Evolutionary conservation across 2,329 filamentous ascomycete genomes (phyloP), one percentile per base, ranked within the genome.

Genomic region (Bretziella fagacearum): DNA sequence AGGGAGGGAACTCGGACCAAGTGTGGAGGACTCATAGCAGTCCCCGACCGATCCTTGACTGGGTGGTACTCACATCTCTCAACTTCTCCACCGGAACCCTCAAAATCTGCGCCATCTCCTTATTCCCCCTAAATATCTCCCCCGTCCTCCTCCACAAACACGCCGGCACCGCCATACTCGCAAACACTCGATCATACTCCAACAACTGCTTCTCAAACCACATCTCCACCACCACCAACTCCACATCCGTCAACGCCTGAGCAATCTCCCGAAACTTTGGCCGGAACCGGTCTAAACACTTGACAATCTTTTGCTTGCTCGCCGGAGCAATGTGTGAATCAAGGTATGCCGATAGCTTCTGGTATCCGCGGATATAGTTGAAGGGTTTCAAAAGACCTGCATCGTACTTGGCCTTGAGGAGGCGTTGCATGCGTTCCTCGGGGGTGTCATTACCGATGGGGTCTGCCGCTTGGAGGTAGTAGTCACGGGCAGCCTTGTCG

Each of bases 161-260:
- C 11, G 91, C 91, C 0, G 91, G 91, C 52, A 98, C 89, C 2
- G 91, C 91, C 91, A 98, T 98, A 60, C 86, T 93, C 2, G 91
- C 91, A 65, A 98, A 98, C 1, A 98, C 87, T 26, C 91, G 84
- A 58, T 98, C 91, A 57, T 96, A 96, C 59, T 96, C 91, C 82
- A 96, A 91, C 55, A 98, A 65, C 53, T 84, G 91, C 57, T 82
- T 78, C 62, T 98, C 91, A 58, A 98, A 96, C 89, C 91, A 96
- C 85, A 96, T 95, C 64, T 98, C 91, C 8, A 96, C 89, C 50
- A 87, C 77, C 23, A 96, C 80, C 22, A 98, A 74, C 62, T 98
- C 85, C 60, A 95, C 83, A 62, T 98, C 91, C 2, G 84, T 95
- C 58, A 96, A 68, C 27, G 73, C 79, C 54, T 96, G 86, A 60